phyloP scores from a whole-genome alignment of 805 yeast species.

The Wickerhamomyces bovis region DNA sequence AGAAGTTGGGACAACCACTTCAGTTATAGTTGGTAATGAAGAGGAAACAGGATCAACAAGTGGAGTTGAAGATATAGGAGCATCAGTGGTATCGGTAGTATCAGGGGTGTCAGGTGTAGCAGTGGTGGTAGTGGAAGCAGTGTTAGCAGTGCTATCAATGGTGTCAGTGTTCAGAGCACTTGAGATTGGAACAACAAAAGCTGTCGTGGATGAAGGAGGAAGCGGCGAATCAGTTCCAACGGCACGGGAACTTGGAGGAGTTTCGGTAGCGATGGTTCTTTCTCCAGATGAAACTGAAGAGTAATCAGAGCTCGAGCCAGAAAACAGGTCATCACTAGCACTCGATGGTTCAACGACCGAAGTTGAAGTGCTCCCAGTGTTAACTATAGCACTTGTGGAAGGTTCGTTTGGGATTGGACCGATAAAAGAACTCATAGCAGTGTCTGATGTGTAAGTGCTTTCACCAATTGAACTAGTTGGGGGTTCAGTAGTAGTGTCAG shows the following conservation, averaged over 20 bases:
- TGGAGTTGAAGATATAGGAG: neutral
- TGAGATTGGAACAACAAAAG: neutral
- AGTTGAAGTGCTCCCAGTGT: neutral
- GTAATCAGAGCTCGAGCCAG: neutral
- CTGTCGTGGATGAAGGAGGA: neutral
- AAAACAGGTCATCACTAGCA: neutral
- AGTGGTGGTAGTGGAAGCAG: no score
- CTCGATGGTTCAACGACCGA: neutral
- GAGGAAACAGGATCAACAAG: neutral
- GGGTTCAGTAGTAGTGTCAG: neutral
- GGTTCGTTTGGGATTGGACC: neutral
- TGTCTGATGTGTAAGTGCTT: neutral
- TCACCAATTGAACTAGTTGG: neutral
- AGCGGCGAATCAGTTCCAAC: neutral
- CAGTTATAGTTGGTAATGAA: neutral
- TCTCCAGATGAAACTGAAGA: neutral
- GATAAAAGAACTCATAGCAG: neutral
- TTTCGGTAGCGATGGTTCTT: neutral
- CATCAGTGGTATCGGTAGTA: neutral
- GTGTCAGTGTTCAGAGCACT: neutral
- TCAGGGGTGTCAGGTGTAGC: no score
- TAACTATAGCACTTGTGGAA: conserved; percentile 1
- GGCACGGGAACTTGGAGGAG: neutral
- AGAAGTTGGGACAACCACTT: neutral
- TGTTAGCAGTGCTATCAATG: no score